Conservation (phyloP, 2,329 filamentous ascomycete genomes). For the Gaeumannomyces sp. region DNA sequence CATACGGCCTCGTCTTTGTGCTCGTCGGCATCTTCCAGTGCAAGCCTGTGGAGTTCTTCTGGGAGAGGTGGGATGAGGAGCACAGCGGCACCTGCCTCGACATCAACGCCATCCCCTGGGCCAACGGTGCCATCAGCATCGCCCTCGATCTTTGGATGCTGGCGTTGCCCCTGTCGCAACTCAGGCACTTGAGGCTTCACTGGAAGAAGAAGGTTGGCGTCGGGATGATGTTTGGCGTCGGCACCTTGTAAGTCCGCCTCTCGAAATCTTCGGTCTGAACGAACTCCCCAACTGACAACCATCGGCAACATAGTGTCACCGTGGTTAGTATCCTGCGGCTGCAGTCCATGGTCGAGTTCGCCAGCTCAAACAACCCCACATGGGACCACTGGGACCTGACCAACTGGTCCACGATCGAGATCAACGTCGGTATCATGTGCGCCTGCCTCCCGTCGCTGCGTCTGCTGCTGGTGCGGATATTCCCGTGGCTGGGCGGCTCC, state of each 20-base stretch:
- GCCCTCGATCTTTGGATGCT: conserved; percentile 46
- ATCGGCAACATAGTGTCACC: conserved; percentile 22
- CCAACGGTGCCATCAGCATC: conserved; percentile 47
- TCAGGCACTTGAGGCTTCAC: conserved; percentile 33
- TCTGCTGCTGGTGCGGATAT: conserved; percentile 22
- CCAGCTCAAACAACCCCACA: conserved; percentile 24
- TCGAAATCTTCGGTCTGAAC: not conserved
- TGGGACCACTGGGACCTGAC: conserved; percentile 24
- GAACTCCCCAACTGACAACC: not conserved
- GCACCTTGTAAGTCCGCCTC: conserved; percentile 26
- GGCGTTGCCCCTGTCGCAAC: conserved; percentile 40
- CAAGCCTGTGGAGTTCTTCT: conserved; percentile 43
- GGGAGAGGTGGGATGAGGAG: conserved; percentile 45
- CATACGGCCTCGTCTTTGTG: conserved; percentile 36
- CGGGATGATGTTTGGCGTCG: conserved; percentile 40
- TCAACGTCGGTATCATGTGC: conserved; percentile 28
- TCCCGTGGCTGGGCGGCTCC: conserved; percentile 18
- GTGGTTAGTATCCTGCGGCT: conserved; percentile 27
- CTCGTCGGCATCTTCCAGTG: conserved; percentile 44
- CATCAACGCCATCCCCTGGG: conserved; percentile 42
- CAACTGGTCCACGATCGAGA: conserved; percentile 29
- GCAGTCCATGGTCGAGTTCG: conserved; percentile 23
- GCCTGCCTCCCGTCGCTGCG: conserved; percentile 27
- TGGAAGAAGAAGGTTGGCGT: conserved; percentile 43
- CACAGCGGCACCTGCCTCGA: conserved; percentile 42